Percentiles rank a stretch among this genome's conserved stretches.
Conservation (phyloP, 2,329 filamentous ascomycete species). For the Bisporella sp. region DNA sequence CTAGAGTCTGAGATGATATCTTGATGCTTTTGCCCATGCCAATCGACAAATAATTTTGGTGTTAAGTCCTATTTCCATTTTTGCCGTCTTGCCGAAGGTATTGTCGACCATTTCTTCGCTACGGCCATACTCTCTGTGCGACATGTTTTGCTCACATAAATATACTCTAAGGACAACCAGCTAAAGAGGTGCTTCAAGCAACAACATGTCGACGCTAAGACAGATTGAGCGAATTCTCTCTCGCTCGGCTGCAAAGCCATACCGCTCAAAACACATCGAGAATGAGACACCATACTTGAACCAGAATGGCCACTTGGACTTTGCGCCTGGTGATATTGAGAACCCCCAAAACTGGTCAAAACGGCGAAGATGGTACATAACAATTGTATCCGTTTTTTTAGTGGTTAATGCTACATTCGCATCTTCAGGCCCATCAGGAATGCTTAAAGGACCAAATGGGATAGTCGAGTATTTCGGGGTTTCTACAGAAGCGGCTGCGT, state of each 20-base stretch:
- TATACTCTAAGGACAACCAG: too few relatives aligned
- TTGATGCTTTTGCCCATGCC: too few relatives aligned
- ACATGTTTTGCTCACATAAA: too few relatives aligned
- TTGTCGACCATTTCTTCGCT: too few relatives aligned
- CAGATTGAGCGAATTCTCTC: slow-evolving; percentile 18
- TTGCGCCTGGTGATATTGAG: slow-evolving; percentile 36
- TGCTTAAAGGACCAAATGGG: slow-evolving; percentile 27
- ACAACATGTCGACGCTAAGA: not conserved
- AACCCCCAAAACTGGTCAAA: slow-evolving; percentile 34
- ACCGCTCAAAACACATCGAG: slow-evolving; percentile 16
- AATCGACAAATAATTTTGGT: too few relatives aligned
- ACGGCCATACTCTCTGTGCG: too few relatives aligned
- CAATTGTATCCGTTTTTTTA: slow-evolving; percentile 30
- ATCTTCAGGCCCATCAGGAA: slow-evolving; percentile 35
- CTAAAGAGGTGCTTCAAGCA: too few relatives aligned
- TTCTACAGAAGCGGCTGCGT: slow-evolving; percentile 30
- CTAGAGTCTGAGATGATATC: too few relatives aligned
- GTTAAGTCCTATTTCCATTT: too few relatives aligned
- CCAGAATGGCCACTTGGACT: slow-evolving; percentile 27
- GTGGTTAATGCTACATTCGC: slow-evolving; percentile 36
- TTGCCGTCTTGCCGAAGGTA: too few relatives aligned
- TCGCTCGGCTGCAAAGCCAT: slow-evolving; percentile 22
- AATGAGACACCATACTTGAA: slow-evolving; percentile 13
- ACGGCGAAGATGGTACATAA: slow-evolving; percentile 33
- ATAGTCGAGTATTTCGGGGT: slow-evolving; percentile 30